Evolutionary conservation across 2,329 filamentous ascomycete genomes (phyloP).

Genomic region (Alternaria dauci): DNA sequence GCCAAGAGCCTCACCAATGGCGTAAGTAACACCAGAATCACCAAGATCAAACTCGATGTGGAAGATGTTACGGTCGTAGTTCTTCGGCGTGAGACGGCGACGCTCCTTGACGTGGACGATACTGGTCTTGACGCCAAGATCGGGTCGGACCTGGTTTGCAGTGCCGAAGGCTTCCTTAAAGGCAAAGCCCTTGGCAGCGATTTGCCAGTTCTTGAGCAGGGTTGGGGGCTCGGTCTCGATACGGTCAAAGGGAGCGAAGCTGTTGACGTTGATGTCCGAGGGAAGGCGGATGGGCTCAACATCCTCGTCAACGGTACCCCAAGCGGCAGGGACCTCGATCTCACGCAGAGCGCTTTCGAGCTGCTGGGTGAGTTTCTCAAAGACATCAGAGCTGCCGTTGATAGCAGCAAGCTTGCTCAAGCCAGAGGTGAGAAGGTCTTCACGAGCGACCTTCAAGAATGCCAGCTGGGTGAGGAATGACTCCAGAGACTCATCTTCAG

Average conservation of each 20-base stretch:
- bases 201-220: constrained; percentile 78
- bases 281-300: constrained; percentile 64
- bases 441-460: constrained; percentile 80
- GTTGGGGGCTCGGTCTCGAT: constrained; percentile 72
- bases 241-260: constrained; percentile 83
- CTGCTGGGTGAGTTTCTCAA: constrained; percentile 67
- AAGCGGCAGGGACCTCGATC: constrained; percentile 79
- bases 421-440: constrained; percentile 68
- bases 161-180: constrained; percentile 96
- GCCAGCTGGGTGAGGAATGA: constrained; percentile 78
- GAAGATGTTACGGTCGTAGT: constrained; percentile 99
- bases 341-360: constrained; percentile 75
- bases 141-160: constrained; percentile 77
- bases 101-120: constrained; percentile 95
- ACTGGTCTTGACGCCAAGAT: constrained; percentile 83
- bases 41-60: constrained; percentile 99
- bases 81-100: constrained; percentile 83
- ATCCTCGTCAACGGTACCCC: constrained; percentile 74
- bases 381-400: constrained; percentile 66
- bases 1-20: constrained; percentile 95
- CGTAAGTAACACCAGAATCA: constrained; percentile 88
- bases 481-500: constrained; percentile 68
- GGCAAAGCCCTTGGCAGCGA: constrained; percentile 82
- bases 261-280: constrained; percentile 75
- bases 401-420: constrained; percentile 72